A percentile compares a stretch with the other conserved stretches of the same genome.
Conservation (phyloP, 129 eudicot genomes). For the Sambucus nigra region DNA sequence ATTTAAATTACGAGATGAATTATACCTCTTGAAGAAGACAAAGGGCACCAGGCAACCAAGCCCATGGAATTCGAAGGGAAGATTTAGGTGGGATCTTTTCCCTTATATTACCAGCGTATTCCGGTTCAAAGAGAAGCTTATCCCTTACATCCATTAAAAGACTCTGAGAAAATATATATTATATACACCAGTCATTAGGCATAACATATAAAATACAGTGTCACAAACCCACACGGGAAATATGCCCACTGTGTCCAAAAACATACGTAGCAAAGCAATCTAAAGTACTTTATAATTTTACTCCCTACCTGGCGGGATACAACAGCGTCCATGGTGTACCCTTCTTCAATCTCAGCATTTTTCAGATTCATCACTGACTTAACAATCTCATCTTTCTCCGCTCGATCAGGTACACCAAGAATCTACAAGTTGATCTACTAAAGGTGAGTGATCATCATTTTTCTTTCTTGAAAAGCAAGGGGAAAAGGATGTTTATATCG, state of each 20-base stretch:
- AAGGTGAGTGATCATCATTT: conserved; percentile 8
- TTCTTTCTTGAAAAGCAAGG: conserved; percentile 1
- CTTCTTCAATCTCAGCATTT: conserved; percentile 81
- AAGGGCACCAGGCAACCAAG: conserved; percentile 96
- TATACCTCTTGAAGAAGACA: conserved; percentile 98
- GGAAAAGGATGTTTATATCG: not conserved
- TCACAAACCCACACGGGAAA: no score
- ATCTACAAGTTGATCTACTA: conserved; percentile 39
- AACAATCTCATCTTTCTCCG: conserved; percentile 92
- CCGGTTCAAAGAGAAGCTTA: conserved; percentile 96
- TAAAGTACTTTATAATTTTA: conserved; percentile 1
- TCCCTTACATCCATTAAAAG: conserved; percentile 87
- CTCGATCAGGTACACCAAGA: conserved; percentile 74
- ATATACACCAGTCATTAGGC: not conserved
- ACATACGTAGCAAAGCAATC: not conserved
- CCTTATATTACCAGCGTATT: conserved; percentile 82
- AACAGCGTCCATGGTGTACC: conserved; percentile 73
- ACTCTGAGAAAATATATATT: conserved; percentile 36
- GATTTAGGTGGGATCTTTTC: conserved; percentile 75
- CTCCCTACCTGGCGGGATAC: conserved; percentile 66
- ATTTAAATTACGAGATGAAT: not conserved
- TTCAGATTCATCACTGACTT: conserved; percentile 81
- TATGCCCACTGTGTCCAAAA: not conserved
- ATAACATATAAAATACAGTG: conserved; percentile 6
- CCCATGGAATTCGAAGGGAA: conserved; percentile 89